Evolutionary conservation across 306 rosid genomes (phyloP).

Genomic region (Casuarina equisetifolia): DNA sequence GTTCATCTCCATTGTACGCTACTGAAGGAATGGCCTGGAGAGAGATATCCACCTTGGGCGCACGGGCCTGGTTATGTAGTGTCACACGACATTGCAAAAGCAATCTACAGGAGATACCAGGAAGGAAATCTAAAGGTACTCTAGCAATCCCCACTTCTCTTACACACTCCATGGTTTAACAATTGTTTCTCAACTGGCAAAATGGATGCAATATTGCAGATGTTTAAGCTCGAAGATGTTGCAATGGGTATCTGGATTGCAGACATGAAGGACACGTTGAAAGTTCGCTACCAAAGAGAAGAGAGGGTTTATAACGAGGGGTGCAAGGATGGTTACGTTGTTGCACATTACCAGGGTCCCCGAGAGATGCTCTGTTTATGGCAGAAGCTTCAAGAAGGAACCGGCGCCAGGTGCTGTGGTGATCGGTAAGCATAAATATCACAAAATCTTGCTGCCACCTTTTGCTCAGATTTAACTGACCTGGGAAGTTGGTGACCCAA

Average conservation of each 20-base stretch:
- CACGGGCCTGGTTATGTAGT: conserved; percentile 98
- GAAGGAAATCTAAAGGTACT: conserved; percentile 79
- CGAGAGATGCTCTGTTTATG: conserved; percentile 95
- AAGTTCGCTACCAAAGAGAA: conserved; percentile 70
- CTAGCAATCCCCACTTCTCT: conserved; percentile 8
- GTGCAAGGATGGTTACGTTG: conserved; percentile 83
- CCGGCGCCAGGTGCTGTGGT: conserved; percentile 74
- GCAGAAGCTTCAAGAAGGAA: conserved; percentile 81
- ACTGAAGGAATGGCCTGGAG: conserved; percentile 85
- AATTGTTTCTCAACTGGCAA: conserved; percentile 15
- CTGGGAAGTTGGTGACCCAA: background rate
- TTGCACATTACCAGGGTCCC: conserved; percentile 98
- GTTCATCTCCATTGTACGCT: conserved; percentile 30
- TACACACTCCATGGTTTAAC: conserved; percentile 1
- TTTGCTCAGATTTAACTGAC: conserved; percentile 13
- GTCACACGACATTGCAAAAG: conserved; percentile 75
- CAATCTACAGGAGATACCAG: conserved; percentile 56
- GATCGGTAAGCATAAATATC: conserved; percentile 27
- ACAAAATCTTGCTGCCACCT: background rate
- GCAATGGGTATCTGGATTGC: conserved; percentile 99
- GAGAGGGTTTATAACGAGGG: conserved; percentile 63
- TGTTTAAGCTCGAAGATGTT: conserved; percentile 98
- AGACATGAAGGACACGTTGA: conserved; percentile 62
- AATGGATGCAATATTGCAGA: conserved; percentile 50
- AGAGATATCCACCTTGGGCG: conserved; percentile 93